Conservation (phyloP, 2,329 filamentous ascomycete species). For the Capronia epimyces region DNA sequence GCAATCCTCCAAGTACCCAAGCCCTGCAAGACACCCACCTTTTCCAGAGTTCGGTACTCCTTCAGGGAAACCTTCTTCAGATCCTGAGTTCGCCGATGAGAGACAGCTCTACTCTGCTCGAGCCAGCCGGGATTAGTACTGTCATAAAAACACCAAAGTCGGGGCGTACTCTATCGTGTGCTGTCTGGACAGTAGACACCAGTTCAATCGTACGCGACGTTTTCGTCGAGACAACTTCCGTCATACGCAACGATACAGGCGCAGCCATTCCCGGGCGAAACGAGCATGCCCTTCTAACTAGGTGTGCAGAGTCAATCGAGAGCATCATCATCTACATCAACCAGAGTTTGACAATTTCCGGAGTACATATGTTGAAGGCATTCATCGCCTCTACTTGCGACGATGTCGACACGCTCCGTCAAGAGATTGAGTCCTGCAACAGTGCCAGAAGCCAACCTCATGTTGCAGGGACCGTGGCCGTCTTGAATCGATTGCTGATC, state of each 20-base stretch:
- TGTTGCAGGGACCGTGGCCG: neutral
- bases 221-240: slow-evolving; percentile 5
- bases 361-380: neutral
- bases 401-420: slow-evolving; percentile 5
- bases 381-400: slow-evolving; percentile 6
- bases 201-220: slow-evolving; percentile 3
- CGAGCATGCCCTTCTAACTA: neutral
- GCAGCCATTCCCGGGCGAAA: neutral
- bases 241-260: neutral
- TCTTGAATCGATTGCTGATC: slow-evolving; percentile 15
- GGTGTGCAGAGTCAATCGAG: slow-evolving; percentile 7
- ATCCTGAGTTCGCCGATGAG: slow-evolving; percentile 9
- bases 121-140: neutral
- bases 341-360: slow-evolving; percentile 7
- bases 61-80: neutral
- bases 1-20: slow-evolving; percentile 2
- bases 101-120: slow-evolving; percentile 2
- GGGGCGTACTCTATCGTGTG: neutral
- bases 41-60: neutral
- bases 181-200: slow-evolving; percentile 9
- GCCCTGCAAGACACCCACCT: neutral
- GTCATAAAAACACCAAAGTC: slow-evolving; percentile 6
- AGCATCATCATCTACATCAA: slow-evolving; percentile 11
- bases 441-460: neutral
- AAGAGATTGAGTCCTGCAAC: neutral